Conservation (phyloP, 495 filamentous ascomycete species). For the Aspergillus conjunctus region DNA sequence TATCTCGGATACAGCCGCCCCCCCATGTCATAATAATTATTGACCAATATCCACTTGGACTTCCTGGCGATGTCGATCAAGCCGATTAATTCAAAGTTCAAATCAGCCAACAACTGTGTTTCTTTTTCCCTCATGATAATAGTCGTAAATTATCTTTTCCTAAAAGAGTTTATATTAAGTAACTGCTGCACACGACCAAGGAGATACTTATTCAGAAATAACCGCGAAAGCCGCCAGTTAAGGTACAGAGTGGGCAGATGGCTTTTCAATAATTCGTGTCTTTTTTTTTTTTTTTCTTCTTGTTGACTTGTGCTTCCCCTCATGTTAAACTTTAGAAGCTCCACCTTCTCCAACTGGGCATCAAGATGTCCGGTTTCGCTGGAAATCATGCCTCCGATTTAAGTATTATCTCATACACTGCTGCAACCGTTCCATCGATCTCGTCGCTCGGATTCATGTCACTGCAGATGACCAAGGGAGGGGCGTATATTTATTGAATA, state of each 20-base stretch:
- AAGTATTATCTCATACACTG: background rate
- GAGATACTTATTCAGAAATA: background rate
- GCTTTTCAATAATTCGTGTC: background rate
- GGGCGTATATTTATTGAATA: background rate
- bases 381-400: background rate
- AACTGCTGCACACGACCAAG: too few relatives aligned
- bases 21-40: background rate
- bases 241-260: background rate
- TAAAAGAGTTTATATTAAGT: background rate
- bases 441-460: background rate
- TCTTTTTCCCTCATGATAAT: background rate
- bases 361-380: slow-evolving; percentile 3
- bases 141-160: background rate
- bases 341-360: slow-evolving; percentile 3
- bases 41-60: background rate
- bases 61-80: background rate
- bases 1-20: background rate
- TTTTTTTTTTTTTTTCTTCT: background rate
- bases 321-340: background rate
- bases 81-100: too few relatives aligned
- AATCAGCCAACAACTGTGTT: background rate
- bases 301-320: background rate
- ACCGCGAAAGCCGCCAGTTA: slow-evolving; percentile 9
- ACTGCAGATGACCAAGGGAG: background rate
- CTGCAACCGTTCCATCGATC: background rate